Evolutionary conservation across 1,284 basidiomycete species (phyloP).

Genomic region (Cystobasidiaceae sp.): DNA sequence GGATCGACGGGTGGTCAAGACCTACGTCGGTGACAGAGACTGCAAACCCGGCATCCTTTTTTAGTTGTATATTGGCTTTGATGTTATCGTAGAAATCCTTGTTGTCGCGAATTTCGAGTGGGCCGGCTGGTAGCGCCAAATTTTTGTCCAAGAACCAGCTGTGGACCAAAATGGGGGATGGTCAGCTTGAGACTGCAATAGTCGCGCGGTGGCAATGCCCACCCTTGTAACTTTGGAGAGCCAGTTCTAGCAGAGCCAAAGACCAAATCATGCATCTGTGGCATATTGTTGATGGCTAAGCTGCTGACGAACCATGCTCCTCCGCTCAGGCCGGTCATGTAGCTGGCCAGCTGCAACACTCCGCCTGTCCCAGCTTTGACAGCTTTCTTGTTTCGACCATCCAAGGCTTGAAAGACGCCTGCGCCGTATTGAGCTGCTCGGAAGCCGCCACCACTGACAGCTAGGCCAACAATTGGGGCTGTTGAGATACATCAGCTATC

Average conservation of each 20-base stretch:
- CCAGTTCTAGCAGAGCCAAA: slow-evolving; percentile 15
- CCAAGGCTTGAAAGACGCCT: slow-evolving; percentile 57
- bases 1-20: too few species aligned
- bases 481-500: neutral
- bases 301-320: slow-evolving; percentile 36
- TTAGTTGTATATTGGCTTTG: slow-evolving; percentile 29
- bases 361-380: slow-evolving; percentile 59
- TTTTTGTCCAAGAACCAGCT: slow-evolving; percentile 31
- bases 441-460: slow-evolving; percentile 48
- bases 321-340: slow-evolving; percentile 61
- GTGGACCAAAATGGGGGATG: too few species aligned
- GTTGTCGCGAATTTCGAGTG: too few species aligned
- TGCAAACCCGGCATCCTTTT: slow-evolving; percentile 35
- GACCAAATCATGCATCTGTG: slow-evolving; percentile 32
- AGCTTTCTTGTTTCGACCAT: slow-evolving; percentile 56
- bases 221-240: too few species aligned
- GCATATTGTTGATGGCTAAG: slow-evolving; percentile 34
- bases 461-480: slow-evolving; percentile 20
- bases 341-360: slow-evolving; percentile 60
- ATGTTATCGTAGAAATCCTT: slow-evolving; percentile 9
- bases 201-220: neutral
- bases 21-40: slow-evolving; percentile 25
- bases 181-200: too few species aligned
- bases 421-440: slow-evolving; percentile 60
- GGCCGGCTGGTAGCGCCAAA: slow-evolving; percentile 16